Evolutionary conservation across 257 asterid species (phyloP).

Genomic region (Solanum clarkiae): DNA sequence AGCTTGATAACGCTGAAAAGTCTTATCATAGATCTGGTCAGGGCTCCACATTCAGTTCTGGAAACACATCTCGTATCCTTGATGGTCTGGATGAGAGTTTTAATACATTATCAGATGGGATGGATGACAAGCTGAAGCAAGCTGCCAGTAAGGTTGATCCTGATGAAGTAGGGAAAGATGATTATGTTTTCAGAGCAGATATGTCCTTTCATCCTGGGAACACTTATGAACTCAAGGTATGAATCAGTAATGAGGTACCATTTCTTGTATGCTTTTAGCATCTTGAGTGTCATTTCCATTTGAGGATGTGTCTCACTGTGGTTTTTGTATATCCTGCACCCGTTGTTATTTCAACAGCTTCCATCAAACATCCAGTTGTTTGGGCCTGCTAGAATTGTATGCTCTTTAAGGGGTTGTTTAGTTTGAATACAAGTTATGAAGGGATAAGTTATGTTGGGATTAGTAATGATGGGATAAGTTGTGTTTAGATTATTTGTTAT

Average conservation of each 20-base stretch:
- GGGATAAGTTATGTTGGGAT: too few relatives aligned
- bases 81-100: constrained; percentile 28
- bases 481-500: too few relatives aligned
- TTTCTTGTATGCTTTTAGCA: not conserved
- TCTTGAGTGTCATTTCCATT: not conserved
- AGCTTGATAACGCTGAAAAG: constrained; percentile 43
- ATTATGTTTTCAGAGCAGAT: constrained; percentile 72
- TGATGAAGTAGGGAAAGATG: constrained; percentile 38
- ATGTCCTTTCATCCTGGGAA: constrained; percentile 32
- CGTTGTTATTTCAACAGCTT: not conserved
- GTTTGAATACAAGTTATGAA: too few relatives aligned
- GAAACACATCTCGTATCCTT: constrained; percentile 9
- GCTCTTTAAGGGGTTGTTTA: too few relatives aligned
- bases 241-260: constrained; percentile 5
- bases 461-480: too few relatives aligned
- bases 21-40: constrained; percentile 21
- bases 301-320: not conserved
- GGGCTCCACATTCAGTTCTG: constrained; percentile 13
- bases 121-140: constrained; percentile 44
- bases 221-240: constrained; percentile 68
- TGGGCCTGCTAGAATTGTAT: not conserved
- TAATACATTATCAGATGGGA: constrained; percentile 45
- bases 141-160: constrained; percentile 56
- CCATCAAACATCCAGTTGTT: not conserved
- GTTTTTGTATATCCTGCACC: not conserved